Base-by-base conservation (phyloP, 176 grass and related monocot species). In the Rhynchospora pubera region DNA sequence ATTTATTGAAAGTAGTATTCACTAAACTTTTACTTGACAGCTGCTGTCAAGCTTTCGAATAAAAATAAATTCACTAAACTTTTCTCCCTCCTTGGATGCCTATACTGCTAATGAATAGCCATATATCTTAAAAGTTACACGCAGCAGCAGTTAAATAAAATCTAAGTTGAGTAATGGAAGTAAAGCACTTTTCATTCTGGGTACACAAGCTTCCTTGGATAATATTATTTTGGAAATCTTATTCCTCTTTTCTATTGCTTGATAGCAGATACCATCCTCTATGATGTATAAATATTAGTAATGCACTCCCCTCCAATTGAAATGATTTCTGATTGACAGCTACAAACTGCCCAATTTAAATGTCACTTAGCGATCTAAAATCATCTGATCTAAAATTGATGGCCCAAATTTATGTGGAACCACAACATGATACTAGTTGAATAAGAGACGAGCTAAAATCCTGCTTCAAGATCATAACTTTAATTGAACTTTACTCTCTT, bases 241-340 rank as follows among this genome's bases (percentile, higher is more conserved):
- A 75, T 18, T 48, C 48, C 72, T 55, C 11, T 55, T 76, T 76
- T 51, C 44, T 74, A 74, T 74, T 51, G 69, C 21, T 74, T 74
- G 69, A 26, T 50, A 74, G 11, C n/a, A 74, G 22, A 76, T 76
- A 55, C 72, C 48, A 13, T 76, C 72, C 22, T 55, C 30, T 55
- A 76, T 53, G 72, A 55, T 32, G 71, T 76, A 23, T 71, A 1
- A 44, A 68, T 71, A 71, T 18, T 71, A 4, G 67, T 15, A 71
- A 61, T 47, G 3, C 26, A 52, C 9, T 61, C 8, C 42, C 42
- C 42, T 46, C 16, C 18, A 19, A 47, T 47, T 19, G 3, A 30
- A 9, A 63, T 63, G 39, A 46, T 21, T 46, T 70, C 7, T 21
- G 18, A 46, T 22, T 72, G 28, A 18, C 14, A 39, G 64, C 1